Conservation (phyloP, 208 protist species). For the Trypanosoma boissoni region DNA sequence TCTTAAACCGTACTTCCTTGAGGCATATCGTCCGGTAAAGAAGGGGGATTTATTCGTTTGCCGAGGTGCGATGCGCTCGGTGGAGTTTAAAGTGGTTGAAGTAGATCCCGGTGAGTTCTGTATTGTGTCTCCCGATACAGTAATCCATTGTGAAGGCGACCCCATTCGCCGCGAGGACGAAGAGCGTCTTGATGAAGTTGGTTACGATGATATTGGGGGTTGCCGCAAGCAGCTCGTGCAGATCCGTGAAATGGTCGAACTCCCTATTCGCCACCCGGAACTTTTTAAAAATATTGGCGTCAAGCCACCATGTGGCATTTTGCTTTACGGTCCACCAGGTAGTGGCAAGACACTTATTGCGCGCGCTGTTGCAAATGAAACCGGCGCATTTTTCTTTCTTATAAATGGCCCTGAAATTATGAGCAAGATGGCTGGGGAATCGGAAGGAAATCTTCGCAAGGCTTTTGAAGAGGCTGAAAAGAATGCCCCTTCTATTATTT, state of each 20-base stretch:
- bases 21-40: conserved; percentile 98
- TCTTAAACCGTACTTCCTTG: conserved; percentile 99
- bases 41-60: conserved; percentile 98
- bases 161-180: conserved; percentile 99
- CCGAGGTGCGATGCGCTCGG: conserved; percentile 96
- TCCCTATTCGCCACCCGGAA: conserved; percentile 98
- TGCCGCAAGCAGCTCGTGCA: conserved; percentile 98
- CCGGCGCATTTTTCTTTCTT: conserved; percentile 99
- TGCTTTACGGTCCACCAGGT: conserved; percentile 99
- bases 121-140: conserved; percentile 98
- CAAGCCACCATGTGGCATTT: conserved; percentile 96
- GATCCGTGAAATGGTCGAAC: conserved; percentile 99
- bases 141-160: conserved; percentile 99
- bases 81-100: conserved; percentile 99
- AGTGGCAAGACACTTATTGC: conserved; percentile 99
- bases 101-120: conserved; percentile 97
- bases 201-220: conserved; percentile 99
- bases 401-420: conserved; percentile 99
- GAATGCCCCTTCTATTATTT: conserved; percentile 99
- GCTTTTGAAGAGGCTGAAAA: conserved; percentile 99
- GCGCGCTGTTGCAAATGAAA: conserved; percentile 99
- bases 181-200: conserved; percentile 93
- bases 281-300: conserved; percentile 99
- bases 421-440: conserved; percentile 99
- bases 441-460: conserved; percentile 98